These are phyloP conservation scores for Vitis hybrid DNA, from an alignment of 177 flowering plant species.

Conservation along the genomic window DNA sequence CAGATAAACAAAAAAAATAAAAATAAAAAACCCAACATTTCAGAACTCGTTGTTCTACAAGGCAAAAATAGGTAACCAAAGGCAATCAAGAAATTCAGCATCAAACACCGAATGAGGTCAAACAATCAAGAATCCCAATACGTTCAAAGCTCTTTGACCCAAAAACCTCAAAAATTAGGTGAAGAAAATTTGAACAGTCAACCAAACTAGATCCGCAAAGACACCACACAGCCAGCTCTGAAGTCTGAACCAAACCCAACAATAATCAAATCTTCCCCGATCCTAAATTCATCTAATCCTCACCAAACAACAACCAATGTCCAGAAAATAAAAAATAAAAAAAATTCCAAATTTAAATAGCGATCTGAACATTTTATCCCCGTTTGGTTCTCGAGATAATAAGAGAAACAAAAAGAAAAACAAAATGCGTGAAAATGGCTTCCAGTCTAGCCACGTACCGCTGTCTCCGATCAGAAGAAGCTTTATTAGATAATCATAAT, in stretches of 20 bases:
- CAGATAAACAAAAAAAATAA: neutral
- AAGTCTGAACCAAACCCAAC: neutral
- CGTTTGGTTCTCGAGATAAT: constrained; percentile 3
- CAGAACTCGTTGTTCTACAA: neutral
- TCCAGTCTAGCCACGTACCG: constrained; percentile 32
- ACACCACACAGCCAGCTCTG: neutral
- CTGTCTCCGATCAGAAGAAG: constrained; percentile 81
- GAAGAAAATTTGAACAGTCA: neutral
- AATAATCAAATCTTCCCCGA: neutral
- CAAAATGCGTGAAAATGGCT: neutral
- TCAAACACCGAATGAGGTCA: too few species aligned
- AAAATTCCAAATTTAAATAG: neutral
- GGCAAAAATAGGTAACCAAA: neutral
- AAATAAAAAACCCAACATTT: neutral
- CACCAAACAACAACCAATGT: too few species aligned
- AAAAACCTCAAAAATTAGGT: neutral
- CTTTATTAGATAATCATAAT: constrained; percentile 74
- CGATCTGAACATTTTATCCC: neutral
- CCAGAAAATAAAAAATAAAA: too few species aligned
- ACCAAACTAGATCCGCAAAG: constrained; percentile 12
- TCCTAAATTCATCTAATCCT: too few species aligned
- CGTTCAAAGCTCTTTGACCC: neutral
- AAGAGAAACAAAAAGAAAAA: neutral
- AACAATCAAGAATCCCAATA: too few species aligned
- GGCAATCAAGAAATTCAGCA: neutral